Conservation (phyloP, 139 green algal genomes). For the Haematococcus sp. region DNA sequence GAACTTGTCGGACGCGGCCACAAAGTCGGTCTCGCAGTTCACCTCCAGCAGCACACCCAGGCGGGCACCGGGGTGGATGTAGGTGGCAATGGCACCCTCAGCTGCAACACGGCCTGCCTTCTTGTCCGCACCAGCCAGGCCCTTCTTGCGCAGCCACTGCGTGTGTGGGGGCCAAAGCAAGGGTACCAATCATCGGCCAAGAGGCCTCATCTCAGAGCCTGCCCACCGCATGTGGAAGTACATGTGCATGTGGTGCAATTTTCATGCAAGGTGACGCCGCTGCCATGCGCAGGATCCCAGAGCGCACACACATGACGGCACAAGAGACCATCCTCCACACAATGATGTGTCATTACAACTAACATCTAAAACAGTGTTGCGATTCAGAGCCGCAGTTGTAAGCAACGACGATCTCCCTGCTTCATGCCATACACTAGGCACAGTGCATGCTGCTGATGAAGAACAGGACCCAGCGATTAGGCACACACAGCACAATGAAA, state of each 20-base stretch:
- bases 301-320: too few relatives aligned
- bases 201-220: neutral
- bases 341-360: too few relatives aligned
- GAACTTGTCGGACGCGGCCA: slow-evolving; percentile 88
- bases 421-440: too few relatives aligned
- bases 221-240: neutral
- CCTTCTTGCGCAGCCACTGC: slow-evolving; percentile 95
- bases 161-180: neutral
- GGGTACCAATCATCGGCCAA: too few relatives aligned
- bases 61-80: slow-evolving; percentile 91
- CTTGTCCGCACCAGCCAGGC: slow-evolving; percentile 92
- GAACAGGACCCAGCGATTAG: too few relatives aligned
- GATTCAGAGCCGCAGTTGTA: too few relatives aligned
- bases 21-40: slow-evolving; percentile 98
- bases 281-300: neutral
- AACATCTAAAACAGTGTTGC: too few relatives aligned
- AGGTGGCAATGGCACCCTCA: slow-evolving; percentile 85
- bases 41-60: slow-evolving; percentile 91
- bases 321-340: too few relatives aligned
- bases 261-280: neutral
- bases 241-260: neutral
- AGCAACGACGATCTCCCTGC: too few relatives aligned
- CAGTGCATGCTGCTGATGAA: too few relatives aligned
- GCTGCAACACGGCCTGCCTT: slow-evolving; percentile 88
- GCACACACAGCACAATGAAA: too few relatives aligned